Evolutionary conservation across 352 stramenopile genomes (phyloP).

Genomic region (Phytopythium aichiense): DNA sequence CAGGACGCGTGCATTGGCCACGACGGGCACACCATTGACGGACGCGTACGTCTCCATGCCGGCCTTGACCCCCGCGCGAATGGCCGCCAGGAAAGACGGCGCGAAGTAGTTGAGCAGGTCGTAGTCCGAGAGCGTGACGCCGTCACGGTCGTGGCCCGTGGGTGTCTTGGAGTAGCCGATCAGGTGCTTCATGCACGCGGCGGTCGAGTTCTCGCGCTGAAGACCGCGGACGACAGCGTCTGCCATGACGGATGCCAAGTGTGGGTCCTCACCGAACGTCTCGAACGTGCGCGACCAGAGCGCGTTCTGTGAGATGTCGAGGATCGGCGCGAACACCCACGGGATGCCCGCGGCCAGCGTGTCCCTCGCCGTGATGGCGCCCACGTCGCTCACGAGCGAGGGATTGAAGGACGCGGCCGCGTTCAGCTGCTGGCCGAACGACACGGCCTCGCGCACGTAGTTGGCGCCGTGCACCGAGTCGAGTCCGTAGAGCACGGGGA

Average conservation of each 20-base stretch:
- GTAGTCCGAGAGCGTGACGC: conserved; percentile 69
- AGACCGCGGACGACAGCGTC: conserved; percentile 76
- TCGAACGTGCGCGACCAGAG: conserved; percentile 90
- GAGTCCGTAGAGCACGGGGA: conserved; percentile 84
- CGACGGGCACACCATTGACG: conserved; percentile 90
- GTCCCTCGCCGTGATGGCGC: conserved; percentile 74
- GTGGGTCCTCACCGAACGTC: conserved; percentile 92
- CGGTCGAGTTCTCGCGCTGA: conserved; percentile 56
- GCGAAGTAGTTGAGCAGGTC: conserved; percentile 85
- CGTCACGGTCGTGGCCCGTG: conserved; percentile 76
- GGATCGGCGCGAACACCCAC: conserved; percentile 91
- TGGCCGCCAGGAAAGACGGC: conserved; percentile 78
- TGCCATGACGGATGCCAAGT: conserved; percentile 79
- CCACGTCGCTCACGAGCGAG: conserved; percentile 55
- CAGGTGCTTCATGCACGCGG: conserved; percentile 90
- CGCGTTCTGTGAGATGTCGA: conserved; percentile 84
- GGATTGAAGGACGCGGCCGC: conserved; percentile 86
- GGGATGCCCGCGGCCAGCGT: conserved; percentile 82
- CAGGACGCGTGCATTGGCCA: conserved; percentile 78
- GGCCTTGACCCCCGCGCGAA: conserved; percentile 74
- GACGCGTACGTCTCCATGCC: conserved; percentile 95
- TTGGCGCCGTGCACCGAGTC: conserved; percentile 90
- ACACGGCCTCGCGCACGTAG: conserved; percentile 77
- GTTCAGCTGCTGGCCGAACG: conserved; percentile 90
- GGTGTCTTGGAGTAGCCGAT: conserved; percentile 86